Evolutionary conservation across 2,329 filamentous ascomycete genomes (phyloP).

Genomic region (Didymella pomorum): DNA sequence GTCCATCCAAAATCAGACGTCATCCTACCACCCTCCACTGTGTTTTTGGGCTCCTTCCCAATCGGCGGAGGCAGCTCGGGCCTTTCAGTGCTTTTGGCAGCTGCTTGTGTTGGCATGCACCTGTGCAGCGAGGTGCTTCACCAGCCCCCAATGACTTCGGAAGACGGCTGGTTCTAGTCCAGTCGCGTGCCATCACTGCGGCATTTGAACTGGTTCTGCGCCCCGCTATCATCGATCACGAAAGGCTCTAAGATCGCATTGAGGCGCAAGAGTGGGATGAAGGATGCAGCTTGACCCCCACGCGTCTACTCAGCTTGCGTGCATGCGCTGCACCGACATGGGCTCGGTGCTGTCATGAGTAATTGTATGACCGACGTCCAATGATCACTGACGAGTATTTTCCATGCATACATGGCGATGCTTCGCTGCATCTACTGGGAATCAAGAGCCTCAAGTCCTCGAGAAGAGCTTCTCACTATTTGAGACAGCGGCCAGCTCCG

Average conservation of each 20-base stretch:
- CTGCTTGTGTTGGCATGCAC: slow-evolving; percentile 9
- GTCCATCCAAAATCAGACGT: neutral
- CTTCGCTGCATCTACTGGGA: slow-evolving; percentile 8
- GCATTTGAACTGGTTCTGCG: slow-evolving; percentile 23
- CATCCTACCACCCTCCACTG: neutral
- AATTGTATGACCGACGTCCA: slow-evolving; percentile 44
- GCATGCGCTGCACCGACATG: slow-evolving; percentile 27
- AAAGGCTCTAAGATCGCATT: slow-evolving; percentile 21
- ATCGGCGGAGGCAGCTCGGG: slow-evolving; percentile 17
- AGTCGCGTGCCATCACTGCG: slow-evolving; percentile 22
- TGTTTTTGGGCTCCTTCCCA: slow-evolving; percentile 6
- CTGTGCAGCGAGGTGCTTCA: slow-evolving; percentile 3
- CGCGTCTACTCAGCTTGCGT: slow-evolving; percentile 30
- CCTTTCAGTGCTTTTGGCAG: slow-evolving; percentile 29
- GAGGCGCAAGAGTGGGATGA: slow-evolving; percentile 26
- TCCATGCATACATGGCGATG: slow-evolving; percentile 7
- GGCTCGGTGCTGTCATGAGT: slow-evolving; percentile 35
- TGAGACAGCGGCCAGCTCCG: neutral
- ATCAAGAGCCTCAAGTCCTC: slow-evolving; percentile 32
- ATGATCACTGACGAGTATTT: slow-evolving; percentile 11
- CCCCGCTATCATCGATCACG: slow-evolving; percentile 21
- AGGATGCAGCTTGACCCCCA: slow-evolving; percentile 31
- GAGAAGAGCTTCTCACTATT: neutral
- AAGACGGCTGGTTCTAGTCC: slow-evolving; percentile 15
- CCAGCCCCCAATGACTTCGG: slow-evolving; percentile 11